Evolutionary conservation across 352 stramenopile genomes (phyloP).

Genomic region (Globisporangium megalacanthum): DNA sequence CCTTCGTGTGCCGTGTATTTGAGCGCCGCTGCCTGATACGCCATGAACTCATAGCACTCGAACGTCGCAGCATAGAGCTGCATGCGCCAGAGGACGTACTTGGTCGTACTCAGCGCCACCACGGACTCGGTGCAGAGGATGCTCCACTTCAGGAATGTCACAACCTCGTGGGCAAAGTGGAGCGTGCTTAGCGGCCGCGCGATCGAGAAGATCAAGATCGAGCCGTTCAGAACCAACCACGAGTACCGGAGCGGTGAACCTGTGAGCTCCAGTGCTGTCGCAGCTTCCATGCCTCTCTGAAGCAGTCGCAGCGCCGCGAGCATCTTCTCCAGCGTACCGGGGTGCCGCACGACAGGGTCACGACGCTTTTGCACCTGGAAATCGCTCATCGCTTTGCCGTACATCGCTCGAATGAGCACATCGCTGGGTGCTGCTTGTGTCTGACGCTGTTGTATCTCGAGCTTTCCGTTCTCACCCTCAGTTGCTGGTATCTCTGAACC

Average conservation of each 20-base stretch:
- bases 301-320: constrained; percentile 26
- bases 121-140: constrained; percentile 48
- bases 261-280: constrained; percentile 30
- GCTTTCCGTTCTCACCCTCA: no score
- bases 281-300: constrained; percentile 37
- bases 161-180: constrained; percentile 44
- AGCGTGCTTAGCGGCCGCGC: constrained; percentile 35
- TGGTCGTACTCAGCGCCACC: constrained; percentile 51
- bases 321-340: constrained; percentile 48
- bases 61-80: constrained; percentile 49
- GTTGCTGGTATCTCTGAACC: neutral
- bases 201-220: constrained; percentile 50
- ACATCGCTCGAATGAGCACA: constrained; percentile 35
- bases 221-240: constrained; percentile 68
- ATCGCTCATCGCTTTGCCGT: constrained; percentile 35
- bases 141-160: constrained; percentile 61
- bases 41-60: constrained; percentile 52
- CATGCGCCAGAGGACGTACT: constrained; percentile 61
- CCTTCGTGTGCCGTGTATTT: constrained; percentile 4
- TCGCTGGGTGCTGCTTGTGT: constrained; percentile 7
- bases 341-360: constrained; percentile 35
- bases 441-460: neutral
- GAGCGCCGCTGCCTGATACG: constrained; percentile 13
- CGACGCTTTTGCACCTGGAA: constrained; percentile 29
- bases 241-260: constrained; percentile 19